Percentiles rank a stretch among this genome's conserved stretches.
These are phyloP conservation scores for Tilletia indica DNA, from an alignment of 1,284 basidiomycete species.

Conservation along the genomic window DNA sequence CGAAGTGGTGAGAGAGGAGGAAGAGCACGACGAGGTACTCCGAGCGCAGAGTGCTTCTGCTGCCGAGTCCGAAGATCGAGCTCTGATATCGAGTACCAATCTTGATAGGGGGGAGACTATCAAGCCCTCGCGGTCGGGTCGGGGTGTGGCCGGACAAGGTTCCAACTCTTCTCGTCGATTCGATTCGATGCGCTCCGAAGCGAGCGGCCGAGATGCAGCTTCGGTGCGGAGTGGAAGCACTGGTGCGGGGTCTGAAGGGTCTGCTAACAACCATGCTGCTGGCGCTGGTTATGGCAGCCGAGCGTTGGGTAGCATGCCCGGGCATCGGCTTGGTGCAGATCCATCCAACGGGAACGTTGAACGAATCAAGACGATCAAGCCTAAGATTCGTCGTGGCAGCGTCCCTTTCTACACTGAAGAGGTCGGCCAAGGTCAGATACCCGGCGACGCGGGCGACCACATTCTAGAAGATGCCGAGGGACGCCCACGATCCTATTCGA, in stretches of 20 bases:
- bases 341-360: not conserved
- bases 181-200: slow-evolving; percentile 5
- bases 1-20: not conserved
- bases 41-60: not conserved
- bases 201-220: not conserved
- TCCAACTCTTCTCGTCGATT: not conserved
- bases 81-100: not conserved
- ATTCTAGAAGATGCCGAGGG: not conserved
- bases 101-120: slow-evolving; percentile 8
- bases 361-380: slow-evolving; percentile 30
- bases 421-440: slow-evolving; percentile 44
- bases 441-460: slow-evolving; percentile 31
- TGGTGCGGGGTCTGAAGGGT: not conserved
- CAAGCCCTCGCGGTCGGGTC: not conserved
- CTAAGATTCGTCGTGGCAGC: slow-evolving; percentile 38
- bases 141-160: not conserved
- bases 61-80: slow-evolving; percentile 7
- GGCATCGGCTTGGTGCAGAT: not conserved
- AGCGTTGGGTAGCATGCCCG: not conserved
- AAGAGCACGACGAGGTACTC: not conserved
- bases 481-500: not conserved
- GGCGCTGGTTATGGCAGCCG: not conserved
- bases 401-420: slow-evolving; percentile 44
- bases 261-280: not conserved
- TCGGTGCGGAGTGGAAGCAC: slow-evolving; percentile 1